phyloP scores from a whole-genome alignment of 352 stramenopile species.

The Phytophthora constricta region DNA sequence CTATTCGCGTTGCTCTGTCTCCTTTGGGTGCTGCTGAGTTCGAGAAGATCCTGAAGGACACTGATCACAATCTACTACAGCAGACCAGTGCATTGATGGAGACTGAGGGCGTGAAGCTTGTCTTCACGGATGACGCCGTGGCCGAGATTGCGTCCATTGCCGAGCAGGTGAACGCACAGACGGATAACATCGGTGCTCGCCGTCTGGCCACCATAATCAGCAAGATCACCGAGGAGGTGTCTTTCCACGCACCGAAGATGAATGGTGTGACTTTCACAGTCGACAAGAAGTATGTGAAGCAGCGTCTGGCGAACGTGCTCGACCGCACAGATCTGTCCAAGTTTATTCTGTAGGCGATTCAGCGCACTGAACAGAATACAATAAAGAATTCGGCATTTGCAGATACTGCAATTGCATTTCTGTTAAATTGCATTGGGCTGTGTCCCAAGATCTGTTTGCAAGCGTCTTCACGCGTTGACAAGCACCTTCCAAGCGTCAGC shows the following conservation, averaged over 20 bases:
- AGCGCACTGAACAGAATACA: conserved; percentile 10
- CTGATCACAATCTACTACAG: conserved; percentile 94
- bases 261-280: conserved; percentile 85
- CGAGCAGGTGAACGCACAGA: conserved; percentile 94
- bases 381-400: not conserved
- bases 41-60: conserved; percentile 98
- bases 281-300: conserved; percentile 93
- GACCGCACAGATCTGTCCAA: conserved; percentile 95
- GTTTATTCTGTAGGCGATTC: conserved; percentile 94
- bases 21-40: conserved; percentile 97
- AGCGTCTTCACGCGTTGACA: conserved; percentile 11
- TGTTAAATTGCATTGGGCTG: no score
- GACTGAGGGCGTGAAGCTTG: conserved; percentile 95
- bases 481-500: conserved; percentile 43
- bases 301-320: conserved; percentile 93
- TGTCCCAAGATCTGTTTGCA: not conserved
- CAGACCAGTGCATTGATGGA: conserved; percentile 97
- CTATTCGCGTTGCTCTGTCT: conserved; percentile 98
- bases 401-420: not conserved
- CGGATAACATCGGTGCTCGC: conserved; percentile 98
- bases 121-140: conserved; percentile 97
- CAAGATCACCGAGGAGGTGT: conserved; percentile 98
- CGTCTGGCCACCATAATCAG: conserved; percentile 97
- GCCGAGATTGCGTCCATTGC: conserved; percentile 96
- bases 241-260: conserved; percentile 96